A percentile compares a stretch with the other conserved stretches of the same genome.
phyloP scores from a whole-genome alignment of 2,329 filamentous ascomycete species.

The Penicillium sumatraense region DNA sequence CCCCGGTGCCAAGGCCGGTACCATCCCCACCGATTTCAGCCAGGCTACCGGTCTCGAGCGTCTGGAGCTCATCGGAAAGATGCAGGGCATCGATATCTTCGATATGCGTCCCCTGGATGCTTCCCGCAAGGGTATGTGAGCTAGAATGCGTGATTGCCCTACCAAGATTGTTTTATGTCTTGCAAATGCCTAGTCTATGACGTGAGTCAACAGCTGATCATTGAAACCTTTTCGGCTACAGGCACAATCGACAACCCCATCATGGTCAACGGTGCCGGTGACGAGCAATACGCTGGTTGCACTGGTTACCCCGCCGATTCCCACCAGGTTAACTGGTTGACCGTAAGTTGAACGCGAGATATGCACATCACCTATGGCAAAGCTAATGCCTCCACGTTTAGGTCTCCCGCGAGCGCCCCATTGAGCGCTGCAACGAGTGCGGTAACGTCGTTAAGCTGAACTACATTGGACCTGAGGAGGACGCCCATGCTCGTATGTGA shows the following conservation, averaged over 20 bases:
- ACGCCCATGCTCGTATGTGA: constrained; percentile 62
- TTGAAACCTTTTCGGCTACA: constrained; percentile 40
- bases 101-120: constrained; percentile 97
- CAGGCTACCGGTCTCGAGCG: constrained; percentile 97
- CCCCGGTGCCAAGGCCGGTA: constrained; percentile 79
- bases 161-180: too few species aligned
- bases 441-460: constrained; percentile 98
- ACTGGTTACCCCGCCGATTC: constrained; percentile 93
- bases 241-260: constrained; percentile 91
- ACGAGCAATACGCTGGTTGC: constrained; percentile 97
- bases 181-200: too few species aligned
- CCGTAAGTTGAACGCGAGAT: constrained; percentile 59
- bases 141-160: background rate
- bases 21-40: constrained; percentile 90
- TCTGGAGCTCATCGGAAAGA: constrained; percentile 98
- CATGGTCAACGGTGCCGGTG: constrained; percentile 84
- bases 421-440: constrained; percentile 96
- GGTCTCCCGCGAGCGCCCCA: constrained; percentile 85
- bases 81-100: constrained; percentile 97
- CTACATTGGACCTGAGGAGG: constrained; percentile 83
- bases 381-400: constrained; percentile 38
- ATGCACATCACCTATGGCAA: constrained; percentile 18
- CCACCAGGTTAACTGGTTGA: constrained; percentile 88
- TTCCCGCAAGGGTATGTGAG: constrained; percentile 74
- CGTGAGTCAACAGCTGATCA: constrained; percentile 8